These are phyloP conservation scores for Copromyces sp. DNA, from an alignment of 495 filamentous ascomycete genomes.

Conservation along the genomic window DNA sequence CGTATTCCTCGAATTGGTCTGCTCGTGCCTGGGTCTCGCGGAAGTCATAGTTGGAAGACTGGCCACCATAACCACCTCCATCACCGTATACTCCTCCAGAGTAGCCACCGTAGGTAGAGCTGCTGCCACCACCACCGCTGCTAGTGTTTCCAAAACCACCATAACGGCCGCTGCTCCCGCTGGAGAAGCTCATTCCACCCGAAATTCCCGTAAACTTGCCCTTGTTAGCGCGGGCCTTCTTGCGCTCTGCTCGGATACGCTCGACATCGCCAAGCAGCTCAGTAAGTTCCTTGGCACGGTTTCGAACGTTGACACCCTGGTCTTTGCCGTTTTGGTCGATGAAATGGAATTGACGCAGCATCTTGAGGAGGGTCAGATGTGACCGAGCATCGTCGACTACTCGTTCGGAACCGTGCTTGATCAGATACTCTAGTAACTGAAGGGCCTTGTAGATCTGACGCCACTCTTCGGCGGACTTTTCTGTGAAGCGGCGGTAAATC, in stretches of 20 bases:
- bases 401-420: constrained; percentile 96
- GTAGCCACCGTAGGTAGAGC: constrained; percentile 66
- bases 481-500: constrained; percentile 98
- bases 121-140: constrained; percentile 50
- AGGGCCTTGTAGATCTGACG: constrained; percentile 98
- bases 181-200: constrained; percentile 53
- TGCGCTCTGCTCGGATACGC: constrained; percentile 79
- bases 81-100: constrained; percentile 88
- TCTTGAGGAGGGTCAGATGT: constrained; percentile 89
- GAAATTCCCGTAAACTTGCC: constrained; percentile 94
- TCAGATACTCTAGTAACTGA: constrained; percentile 91
- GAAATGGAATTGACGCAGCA: constrained; percentile 97
- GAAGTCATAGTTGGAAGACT: constrained; percentile 48
- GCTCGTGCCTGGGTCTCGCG: constrained; percentile 40
- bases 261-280: constrained; percentile 93
- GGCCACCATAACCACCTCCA: constrained; percentile 74
- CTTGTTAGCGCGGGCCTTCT: constrained; percentile 81
- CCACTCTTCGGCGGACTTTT: constrained; percentile 98
- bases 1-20: constrained; percentile 92
- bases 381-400: constrained; percentile 96
- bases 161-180: constrained; percentile 51
- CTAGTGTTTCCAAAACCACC: constrained; percentile 76
- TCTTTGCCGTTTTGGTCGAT: constrained; percentile 97
- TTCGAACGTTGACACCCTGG: constrained; percentile 95
- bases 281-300: constrained; percentile 88